A percentile compares a stretch with the other conserved stretches of the same genome.
Evolutionary conservation across 2,329 filamentous ascomycete genomes (phyloP).

Genomic region (Clonostachys rhizophaga): DNA sequence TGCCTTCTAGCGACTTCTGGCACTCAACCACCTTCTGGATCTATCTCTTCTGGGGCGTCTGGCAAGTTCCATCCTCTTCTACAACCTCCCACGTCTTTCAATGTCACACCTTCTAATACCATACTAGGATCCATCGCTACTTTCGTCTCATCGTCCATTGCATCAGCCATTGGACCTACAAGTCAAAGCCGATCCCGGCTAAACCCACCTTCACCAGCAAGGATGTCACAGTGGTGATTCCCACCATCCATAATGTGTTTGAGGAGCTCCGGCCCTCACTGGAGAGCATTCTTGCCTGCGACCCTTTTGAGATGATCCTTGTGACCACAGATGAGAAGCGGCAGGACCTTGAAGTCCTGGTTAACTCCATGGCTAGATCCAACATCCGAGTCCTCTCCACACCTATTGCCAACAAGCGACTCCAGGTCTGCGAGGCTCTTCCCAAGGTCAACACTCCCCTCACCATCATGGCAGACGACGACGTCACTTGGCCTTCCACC

Average conservation of each 20-base stretch:
- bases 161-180: slow-evolving; percentile 81
- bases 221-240: slow-evolving; percentile 92
- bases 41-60: slow-evolving; percentile 34
- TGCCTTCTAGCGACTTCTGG: slow-evolving; percentile 24
- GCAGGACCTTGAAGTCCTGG: slow-evolving; percentile 62
- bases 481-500: slow-evolving; percentile 86
- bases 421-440: slow-evolving; percentile 88
- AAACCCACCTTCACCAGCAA: slow-evolving; percentile 74
- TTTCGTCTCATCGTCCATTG: slow-evolving; percentile 80
- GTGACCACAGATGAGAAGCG: slow-evolving; percentile 83
- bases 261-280: slow-evolving; percentile 80
- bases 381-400: slow-evolving; percentile 73
- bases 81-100: no score
- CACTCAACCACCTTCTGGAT: slow-evolving; percentile 42
- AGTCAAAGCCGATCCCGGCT: slow-evolving; percentile 75
- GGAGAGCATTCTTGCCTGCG: slow-evolving; percentile 67
- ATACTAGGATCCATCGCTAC: slow-evolving; percentile 79
- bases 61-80: slow-evolving; percentile 28
- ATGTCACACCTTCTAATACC: no score
- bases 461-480: slow-evolving; percentile 91
- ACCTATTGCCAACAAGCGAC: slow-evolving; percentile 87
- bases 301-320: slow-evolving; percentile 70
- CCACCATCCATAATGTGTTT: slow-evolving; percentile 83
- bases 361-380: slow-evolving; percentile 51
- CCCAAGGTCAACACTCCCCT: slow-evolving; percentile 79